Percentiles rank a stretch among this genome's conserved stretches.
phyloP scores from a whole-genome alignment of 2,329 filamentous ascomycete genomes.

The Talaromyces sp. region DNA sequence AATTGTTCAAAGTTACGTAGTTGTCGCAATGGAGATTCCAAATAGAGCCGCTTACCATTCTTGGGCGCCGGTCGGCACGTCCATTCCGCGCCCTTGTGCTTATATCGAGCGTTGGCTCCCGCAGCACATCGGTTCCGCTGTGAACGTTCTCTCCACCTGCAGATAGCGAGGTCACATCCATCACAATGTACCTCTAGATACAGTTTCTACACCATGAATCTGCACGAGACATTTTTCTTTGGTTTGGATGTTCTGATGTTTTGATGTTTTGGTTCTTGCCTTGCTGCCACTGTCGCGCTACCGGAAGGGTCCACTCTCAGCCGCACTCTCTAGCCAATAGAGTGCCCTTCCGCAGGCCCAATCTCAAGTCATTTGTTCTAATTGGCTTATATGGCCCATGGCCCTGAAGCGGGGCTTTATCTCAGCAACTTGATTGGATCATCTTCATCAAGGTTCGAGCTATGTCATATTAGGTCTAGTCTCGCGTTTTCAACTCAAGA shows the following conservation, averaged over 20 bases:
- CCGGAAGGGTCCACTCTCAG: neutral
- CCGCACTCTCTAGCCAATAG: neutral
- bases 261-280: neutral
- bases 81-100: neutral
- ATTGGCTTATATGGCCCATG: no score
- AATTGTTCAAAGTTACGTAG: neutral
- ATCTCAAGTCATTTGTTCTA: no score
- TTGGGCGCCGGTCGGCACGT: neutral
- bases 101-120: neutral
- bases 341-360: no score
- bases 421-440: no score
- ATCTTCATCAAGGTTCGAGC: no score
- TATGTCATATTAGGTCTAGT: no score
- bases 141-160: neutral
- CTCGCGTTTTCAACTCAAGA: no score
- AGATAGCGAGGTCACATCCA: neutral
- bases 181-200: neutral
- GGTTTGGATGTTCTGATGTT: neutral
- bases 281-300: no score
- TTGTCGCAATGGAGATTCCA: neutral
- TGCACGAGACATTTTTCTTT: neutral
- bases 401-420: rapidly evolving
- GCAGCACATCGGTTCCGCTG: neutral
- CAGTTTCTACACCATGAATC: neutral
- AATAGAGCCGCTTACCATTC: neutral